Percentiles rank a stretch among this genome's conserved stretches.
phyloP scores from a whole-genome alignment of 1,284 basidiomycete genomes.

The Marasmius oreades region DNA sequence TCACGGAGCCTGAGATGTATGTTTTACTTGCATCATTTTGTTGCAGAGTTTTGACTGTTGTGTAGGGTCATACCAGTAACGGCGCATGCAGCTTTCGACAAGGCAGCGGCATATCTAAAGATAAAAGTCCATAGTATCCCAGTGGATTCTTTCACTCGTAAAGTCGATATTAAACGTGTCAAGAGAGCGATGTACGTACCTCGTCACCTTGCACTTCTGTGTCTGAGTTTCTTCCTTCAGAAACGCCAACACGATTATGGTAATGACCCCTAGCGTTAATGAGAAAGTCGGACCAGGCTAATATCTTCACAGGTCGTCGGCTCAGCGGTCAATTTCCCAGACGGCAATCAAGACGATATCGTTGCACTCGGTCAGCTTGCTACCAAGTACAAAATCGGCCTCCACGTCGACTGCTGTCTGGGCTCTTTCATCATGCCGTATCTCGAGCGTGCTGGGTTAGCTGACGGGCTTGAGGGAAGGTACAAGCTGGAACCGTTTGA shows the following conservation, averaged over 20 bases:
- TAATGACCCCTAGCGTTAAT: conserved; percentile 20
- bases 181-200: conserved; percentile 78
- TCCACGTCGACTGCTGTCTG: conserved; percentile 94
- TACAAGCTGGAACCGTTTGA: conserved; percentile 71
- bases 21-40: conserved; percentile 20
- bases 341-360: conserved; percentile 90
- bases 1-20: conserved; percentile 91
- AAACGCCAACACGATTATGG: conserved; percentile 82
- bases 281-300: conserved; percentile 3
- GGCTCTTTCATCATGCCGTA: conserved; percentile 93
- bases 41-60: not conserved
- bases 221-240: conserved; percentile 31
- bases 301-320: conserved; percentile 67
- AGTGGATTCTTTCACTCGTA: conserved; percentile 79
- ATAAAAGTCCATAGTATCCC: conserved; percentile 91
- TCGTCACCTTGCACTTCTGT: not conserved
- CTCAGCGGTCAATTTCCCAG: conserved; percentile 90
- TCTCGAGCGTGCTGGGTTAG: conserved; percentile 61
- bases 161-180: conserved; percentile 77
- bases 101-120: conserved; percentile 87
- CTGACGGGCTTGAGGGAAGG: conserved; percentile 43
- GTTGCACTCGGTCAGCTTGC: conserved; percentile 78
- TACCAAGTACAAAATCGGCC: conserved; percentile 69
- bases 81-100: conserved; percentile 95
- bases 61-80: conserved; percentile 81